A percentile compares a stretch with the other conserved stretches of the same genome.
Evolutionary conservation across 495 filamentous ascomycete genomes (phyloP).

Genomic region (Podospora pseudopauciseta): DNA sequence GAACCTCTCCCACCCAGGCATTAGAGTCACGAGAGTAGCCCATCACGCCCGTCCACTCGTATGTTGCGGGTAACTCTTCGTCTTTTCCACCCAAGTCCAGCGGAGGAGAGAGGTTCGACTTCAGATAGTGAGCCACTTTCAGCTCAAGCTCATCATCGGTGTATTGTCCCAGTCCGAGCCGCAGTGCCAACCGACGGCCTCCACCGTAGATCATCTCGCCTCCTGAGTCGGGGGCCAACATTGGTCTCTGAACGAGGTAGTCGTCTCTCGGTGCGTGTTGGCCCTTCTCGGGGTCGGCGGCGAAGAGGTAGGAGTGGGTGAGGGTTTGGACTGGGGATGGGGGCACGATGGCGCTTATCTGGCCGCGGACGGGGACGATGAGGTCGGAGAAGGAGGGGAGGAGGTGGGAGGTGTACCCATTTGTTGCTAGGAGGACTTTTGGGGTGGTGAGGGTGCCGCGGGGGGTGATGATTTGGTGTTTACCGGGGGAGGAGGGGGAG

Average conservation of each 20-base stretch:
- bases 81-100: constrained; percentile 20
- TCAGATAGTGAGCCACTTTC: constrained; percentile 52
- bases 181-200: constrained; percentile 35
- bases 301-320: constrained; percentile 59
- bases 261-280: constrained; percentile 46
- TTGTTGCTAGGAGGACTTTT: constrained; percentile 71
- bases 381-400: constrained; percentile 65
- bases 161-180: constrained; percentile 52
- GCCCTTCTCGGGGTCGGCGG: constrained; percentile 36
- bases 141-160: constrained; percentile 56
- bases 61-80: constrained; percentile 49
- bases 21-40: constrained; percentile 65
- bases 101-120: constrained; percentile 32
- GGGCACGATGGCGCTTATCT: constrained; percentile 67
- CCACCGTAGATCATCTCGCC: constrained; percentile 59
- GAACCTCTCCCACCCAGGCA: constrained; percentile 65
- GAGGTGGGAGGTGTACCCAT: constrained; percentile 71
- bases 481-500: not conserved
- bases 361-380: constrained; percentile 72
- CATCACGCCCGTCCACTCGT: constrained; percentile 83
- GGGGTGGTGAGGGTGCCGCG: constrained; percentile 57
- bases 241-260: constrained; percentile 70
- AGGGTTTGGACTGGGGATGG: constrained; percentile 18
- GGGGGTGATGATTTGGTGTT: constrained; percentile 53
- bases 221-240: constrained; percentile 6